Percentiles rank a stretch among this genome's conserved stretches.
These are phyloP conservation scores for Neopestalotiopsis sp. DNA, from an alignment of 2,329 filamentous ascomycete genomes.

Conservation along the genomic window DNA sequence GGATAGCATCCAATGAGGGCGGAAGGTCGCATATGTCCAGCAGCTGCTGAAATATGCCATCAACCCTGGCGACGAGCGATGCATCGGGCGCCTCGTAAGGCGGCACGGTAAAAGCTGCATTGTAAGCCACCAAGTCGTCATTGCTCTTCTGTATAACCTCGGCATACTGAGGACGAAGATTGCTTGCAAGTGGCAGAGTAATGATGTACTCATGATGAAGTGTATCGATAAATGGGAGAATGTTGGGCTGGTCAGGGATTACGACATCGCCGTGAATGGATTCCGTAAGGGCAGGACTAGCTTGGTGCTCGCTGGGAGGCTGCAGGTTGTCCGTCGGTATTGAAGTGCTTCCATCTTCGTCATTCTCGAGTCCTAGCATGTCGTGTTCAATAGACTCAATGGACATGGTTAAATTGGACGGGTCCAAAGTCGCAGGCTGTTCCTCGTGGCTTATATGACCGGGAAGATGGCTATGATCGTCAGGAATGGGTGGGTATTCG, in stretches of 20 bases:
- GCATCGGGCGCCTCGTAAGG: slow-evolving; percentile 44
- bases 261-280: slow-evolving; percentile 16
- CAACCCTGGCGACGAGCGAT: slow-evolving; percentile 50
- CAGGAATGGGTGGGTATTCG: slow-evolving; percentile 18
- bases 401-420: slow-evolving; percentile 36
- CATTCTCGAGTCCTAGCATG: slow-evolving; percentile 31
- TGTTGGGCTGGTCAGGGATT: slow-evolving; percentile 27
- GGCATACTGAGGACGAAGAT: slow-evolving; percentile 57
- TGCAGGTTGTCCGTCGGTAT: slow-evolving; percentile 32
- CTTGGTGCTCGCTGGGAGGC: slow-evolving; percentile 12
- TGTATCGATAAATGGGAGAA: slow-evolving; percentile 32
- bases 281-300: slow-evolving; percentile 9
- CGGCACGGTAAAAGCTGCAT: slow-evolving; percentile 46
- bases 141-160: slow-evolving; percentile 52
- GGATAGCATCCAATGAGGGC: slow-evolving; percentile 53
- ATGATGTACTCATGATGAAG: slow-evolving; percentile 53
- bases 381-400: slow-evolving; percentile 40
- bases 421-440: slow-evolving; percentile 35
- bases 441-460: slow-evolving; percentile 22
- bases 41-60: slow-evolving; percentile 56
- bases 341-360: slow-evolving; percentile 33
- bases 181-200: slow-evolving; percentile 63
- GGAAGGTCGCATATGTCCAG: slow-evolving; percentile 64
- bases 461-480: no score
- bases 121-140: slow-evolving; percentile 52